Evolutionary conservation across 345 rosid genomes (phyloP).

Genomic region (Cardiospermum halicacabum): DNA sequence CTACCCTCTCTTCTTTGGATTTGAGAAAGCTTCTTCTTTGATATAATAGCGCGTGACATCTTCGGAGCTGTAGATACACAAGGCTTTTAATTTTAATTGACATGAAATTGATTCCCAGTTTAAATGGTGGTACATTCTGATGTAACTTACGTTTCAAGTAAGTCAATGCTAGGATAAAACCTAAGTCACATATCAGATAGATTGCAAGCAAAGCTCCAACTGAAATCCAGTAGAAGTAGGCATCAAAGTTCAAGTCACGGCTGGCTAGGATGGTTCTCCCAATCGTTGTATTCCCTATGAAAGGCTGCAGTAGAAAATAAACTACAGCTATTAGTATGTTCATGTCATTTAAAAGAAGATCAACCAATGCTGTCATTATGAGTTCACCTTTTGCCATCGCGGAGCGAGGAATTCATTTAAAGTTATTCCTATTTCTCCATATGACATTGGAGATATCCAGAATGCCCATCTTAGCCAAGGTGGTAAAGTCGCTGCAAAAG

Average conservation of each 20-base stretch:
- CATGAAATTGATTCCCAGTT: background rate
- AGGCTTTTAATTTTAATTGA: background rate
- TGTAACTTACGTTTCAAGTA: slow-evolving; percentile 47
- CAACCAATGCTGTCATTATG: background rate
- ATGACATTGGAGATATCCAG: slow-evolving; percentile 61
- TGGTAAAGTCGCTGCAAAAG: slow-evolving; percentile 39
- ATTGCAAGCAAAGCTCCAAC: slow-evolving; percentile 49
- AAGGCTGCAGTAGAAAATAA: background rate
- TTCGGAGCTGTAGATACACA: slow-evolving; percentile 36
- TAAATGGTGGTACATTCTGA: background rate
- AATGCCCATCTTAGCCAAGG: slow-evolving; percentile 64
- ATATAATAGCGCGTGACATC: slow-evolving; percentile 38
- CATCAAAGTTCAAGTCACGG: slow-evolving; percentile 50
- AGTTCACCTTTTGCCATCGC: slow-evolving; percentile 51
- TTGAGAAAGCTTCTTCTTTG: slow-evolving; percentile 28
- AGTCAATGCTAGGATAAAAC: slow-evolving; percentile 46
- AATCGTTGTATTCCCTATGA: slow-evolving; percentile 18
- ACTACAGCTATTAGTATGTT: background rate
- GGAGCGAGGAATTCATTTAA: slow-evolving; percentile 56
- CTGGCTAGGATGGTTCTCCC: slow-evolving; percentile 45
- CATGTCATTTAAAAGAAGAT: background rate
- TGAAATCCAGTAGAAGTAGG: slow-evolving; percentile 47
- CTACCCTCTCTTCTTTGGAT: slow-evolving; percentile 14
- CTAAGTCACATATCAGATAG: slow-evolving; percentile 44
- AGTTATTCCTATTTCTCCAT: slow-evolving; percentile 43